Evolutionary conservation across 495 filamentous ascomycete species (phyloP).

Genomic region (Friedmanniomyces simplex): DNA sequence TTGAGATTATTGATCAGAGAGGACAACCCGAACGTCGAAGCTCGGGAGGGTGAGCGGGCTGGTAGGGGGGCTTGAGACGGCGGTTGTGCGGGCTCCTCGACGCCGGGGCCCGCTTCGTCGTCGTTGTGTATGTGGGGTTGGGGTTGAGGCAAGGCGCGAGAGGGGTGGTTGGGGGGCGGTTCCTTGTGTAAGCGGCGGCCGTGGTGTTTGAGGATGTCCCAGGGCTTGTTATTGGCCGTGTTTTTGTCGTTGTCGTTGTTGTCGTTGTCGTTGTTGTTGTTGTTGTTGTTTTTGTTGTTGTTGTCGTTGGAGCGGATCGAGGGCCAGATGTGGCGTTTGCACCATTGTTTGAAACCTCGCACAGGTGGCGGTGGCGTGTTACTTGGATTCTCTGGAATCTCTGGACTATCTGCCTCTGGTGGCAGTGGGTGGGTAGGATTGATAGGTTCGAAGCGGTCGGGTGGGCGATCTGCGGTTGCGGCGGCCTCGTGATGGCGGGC

Average conservation of each 20-base stretch:
- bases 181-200: background rate
- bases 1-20: background rate
- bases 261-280: no score
- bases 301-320: no score
- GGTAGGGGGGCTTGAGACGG: background rate
- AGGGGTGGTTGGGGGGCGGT: background rate
- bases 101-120: background rate
- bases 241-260: no score
- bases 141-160: background rate
- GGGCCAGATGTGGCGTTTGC: background rate
- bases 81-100: background rate
- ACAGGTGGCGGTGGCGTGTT: no score
- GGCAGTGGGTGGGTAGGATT: background rate
- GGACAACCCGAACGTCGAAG: background rate
- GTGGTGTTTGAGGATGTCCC: background rate
- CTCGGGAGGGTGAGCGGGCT: background rate
- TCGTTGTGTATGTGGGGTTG: background rate
- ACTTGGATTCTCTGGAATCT: no score
- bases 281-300: no score
- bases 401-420: background rate
- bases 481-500: background rate
- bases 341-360: background rate
- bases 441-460: background rate
- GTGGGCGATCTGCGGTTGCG: background rate
- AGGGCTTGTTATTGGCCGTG: no score